These are phyloP conservation scores for Tolypocladium tropicale DNA, from an alignment of 2,329 filamentous ascomycete species.

Conservation along the genomic window DNA sequence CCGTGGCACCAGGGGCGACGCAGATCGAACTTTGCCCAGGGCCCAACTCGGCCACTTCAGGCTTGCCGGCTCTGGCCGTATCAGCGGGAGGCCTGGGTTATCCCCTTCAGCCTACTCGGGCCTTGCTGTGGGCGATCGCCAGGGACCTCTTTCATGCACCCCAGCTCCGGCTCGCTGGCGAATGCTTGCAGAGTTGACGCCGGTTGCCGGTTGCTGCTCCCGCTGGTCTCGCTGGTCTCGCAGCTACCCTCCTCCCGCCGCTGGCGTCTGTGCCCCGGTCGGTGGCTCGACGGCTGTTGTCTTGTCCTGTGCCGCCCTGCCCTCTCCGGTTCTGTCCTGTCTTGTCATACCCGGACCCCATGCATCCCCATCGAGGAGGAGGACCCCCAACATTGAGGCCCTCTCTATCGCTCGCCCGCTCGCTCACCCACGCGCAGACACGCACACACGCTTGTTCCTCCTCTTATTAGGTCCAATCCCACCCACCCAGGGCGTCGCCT, in stretches of 20 bases:
- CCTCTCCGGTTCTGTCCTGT: not conserved
- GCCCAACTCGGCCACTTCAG: not conserved
- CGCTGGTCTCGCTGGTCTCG: not conserved
- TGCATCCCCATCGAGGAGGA: not conserved
- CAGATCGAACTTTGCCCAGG: not conserved
- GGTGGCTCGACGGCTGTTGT: not conserved
- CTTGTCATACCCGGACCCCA: conserved; percentile 3
- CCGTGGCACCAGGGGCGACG: not conserved
- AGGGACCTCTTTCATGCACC: conserved; percentile 2
- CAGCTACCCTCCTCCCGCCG: not conserved
- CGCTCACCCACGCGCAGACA: not conserved
- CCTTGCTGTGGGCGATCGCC: conserved; percentile 1
- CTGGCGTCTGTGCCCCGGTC: conserved; percentile 1
- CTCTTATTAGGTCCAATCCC: conserved; percentile 9
- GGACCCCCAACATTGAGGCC: not conserved
- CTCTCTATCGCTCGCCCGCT: not conserved
- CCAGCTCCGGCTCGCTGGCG: conserved; percentile 4
- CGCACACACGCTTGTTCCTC: not conserved
- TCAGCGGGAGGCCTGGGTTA: not conserved
- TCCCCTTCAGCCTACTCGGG: not conserved
- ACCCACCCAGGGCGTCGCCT: conserved; percentile 2
- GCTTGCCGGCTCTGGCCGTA: not conserved
- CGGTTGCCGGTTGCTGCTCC: not conserved
- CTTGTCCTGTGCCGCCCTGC: not conserved
- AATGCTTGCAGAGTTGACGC: not conserved